phyloP scores from a whole-genome alignment of 2,329 filamentous ascomycete species.

The Fusarium lyarnte region DNA sequence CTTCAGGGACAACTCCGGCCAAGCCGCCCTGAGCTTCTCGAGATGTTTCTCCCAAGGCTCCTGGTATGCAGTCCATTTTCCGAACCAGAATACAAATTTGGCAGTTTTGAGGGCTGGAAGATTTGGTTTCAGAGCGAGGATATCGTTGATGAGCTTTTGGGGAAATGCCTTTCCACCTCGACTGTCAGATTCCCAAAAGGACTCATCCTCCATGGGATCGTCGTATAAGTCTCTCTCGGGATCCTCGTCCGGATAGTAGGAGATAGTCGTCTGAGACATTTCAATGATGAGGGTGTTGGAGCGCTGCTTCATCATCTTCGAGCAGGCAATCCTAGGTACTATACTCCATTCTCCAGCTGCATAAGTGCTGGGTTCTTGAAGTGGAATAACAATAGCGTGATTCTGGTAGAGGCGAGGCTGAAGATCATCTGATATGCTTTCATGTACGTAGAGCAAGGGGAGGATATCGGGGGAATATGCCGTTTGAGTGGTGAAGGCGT shows the following conservation, averaged over 20 bases:
- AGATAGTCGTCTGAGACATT: background rate
- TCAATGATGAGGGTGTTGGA: background rate
- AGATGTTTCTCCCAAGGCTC: background rate
- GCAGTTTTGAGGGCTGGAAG: background rate
- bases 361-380: background rate
- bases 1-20: background rate
- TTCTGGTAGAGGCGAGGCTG: background rate
- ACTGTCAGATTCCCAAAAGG: fast-evolving
- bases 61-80: background rate
- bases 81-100: background rate
- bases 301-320: background rate
- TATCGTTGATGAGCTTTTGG: background rate
- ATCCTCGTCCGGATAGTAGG: background rate
- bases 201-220: background rate
- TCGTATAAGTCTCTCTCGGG: too few species aligned
- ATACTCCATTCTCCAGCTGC: background rate
- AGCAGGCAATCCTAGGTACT: background rate
- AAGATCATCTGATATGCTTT: background rate
- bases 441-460: background rate
- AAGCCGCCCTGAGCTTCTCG: background rate
- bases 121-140: background rate
- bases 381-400: background rate
- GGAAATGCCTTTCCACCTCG: background rate
- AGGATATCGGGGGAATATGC: background rate
- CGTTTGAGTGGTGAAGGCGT: background rate